These are phyloP conservation scores for Naganishia liquefaciens DNA, from an alignment of 1,284 basidiomycete species.

Conservation along the genomic window DNA sequence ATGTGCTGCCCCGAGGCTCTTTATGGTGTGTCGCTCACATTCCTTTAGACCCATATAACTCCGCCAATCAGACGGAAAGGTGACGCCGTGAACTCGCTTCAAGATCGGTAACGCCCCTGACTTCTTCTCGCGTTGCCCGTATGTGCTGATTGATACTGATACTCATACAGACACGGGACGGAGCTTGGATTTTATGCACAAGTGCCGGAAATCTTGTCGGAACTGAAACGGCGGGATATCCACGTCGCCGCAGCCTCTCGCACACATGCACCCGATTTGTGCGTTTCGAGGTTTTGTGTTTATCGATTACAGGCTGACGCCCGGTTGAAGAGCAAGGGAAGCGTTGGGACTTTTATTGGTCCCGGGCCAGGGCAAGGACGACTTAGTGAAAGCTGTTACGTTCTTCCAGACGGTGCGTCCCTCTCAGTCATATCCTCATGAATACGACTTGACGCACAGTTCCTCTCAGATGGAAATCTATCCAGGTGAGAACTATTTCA, in stretches of 20 bases:
- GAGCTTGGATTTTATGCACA: conserved; percentile 19
- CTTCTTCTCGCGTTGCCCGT: neutral
- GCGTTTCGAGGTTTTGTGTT: conserved; percentile 45
- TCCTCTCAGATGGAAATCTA: conserved; percentile 71
- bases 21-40: too few relatives aligned
- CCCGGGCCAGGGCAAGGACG: conserved; percentile 57
- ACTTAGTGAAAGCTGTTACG: conserved; percentile 61
- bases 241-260: conserved; percentile 74
- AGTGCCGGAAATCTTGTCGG: conserved; percentile 62
- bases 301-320: conserved; percentile 8
- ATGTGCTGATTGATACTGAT: neutral
- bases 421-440: too few relatives aligned
- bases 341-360: conserved; percentile 70
- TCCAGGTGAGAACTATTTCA: conserved; percentile 58
- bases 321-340: conserved; percentile 64
- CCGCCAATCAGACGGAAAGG: conserved; percentile 30
- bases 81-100: conserved; percentile 25
- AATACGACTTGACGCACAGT: neutral
- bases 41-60: conserved; percentile 28
- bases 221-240: conserved; percentile 60
- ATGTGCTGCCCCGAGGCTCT: neutral
- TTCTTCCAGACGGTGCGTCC: conserved; percentile 65
- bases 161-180: conserved; percentile 14
- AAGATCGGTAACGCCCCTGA: conserved; percentile 19
- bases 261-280: conserved; percentile 71